Base-by-base conservation (phyloP, 2,329 filamentous ascomycete genomes). In the Thielaviopsis musarum region DNA sequence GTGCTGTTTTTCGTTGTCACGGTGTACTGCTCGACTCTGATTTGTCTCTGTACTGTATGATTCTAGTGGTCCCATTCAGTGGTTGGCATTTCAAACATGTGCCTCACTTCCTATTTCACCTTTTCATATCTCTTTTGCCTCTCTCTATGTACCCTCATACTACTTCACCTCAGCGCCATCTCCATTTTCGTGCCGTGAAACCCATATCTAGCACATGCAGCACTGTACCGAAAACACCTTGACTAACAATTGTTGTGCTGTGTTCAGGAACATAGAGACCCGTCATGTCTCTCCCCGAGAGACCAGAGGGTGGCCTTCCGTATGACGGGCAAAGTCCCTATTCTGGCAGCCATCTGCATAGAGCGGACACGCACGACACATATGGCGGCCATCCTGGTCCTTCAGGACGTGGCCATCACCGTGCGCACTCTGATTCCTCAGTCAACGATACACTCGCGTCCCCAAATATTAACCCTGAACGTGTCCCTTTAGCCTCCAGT, bases 321-420 rank as follows among this genome's bases (percentile, higher is more conserved):
- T 79, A 78, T 66, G 81, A 85, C 65, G 78, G 81, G 62, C 77
- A 79, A 66, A 78, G 75, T 66, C 74, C 80, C 61, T 88, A 87
- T 70, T 79, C 84, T 65, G 82, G 83, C 64, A 84, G 85, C 52
- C 78, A 81, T 26, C 81, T 83, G 58, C 81, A 86, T 66, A 82
- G 85, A 65, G 75, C 74, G 57, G 79, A 79, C 61, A 80, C 82
- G 54, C 78, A 78, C 60, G 88, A 94, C 68, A 74, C 87, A 66
- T 89, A 95, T 45, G 83, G 80, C 55, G 79, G 78, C 64, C 72
- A 70, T 61, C 71, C 74, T 59, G 72, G 74, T 61, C 66, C 70
- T 65, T 66, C 68, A 63, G 66, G 70, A 63, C 67, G 72, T 66
- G 69, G 72, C 54, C 77, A 80, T 72, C 71, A 75, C 67, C 79